Base-by-base conservation (phyloP, 1,139 yeast species). In the Scheffersomyces titani region DNA sequence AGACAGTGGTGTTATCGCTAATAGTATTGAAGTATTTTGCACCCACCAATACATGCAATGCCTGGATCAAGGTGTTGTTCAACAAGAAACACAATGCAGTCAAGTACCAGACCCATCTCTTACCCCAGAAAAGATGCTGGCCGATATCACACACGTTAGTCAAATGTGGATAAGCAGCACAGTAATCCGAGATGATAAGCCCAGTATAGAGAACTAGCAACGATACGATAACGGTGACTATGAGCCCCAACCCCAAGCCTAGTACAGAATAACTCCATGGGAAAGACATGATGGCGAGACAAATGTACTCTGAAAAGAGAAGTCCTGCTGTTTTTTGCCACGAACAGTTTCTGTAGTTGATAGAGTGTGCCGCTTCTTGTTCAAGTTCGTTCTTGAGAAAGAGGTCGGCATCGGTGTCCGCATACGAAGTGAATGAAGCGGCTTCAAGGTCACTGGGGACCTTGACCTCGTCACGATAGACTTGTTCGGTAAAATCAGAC, bases 201-300 rank as follows among this genome's bases (percentile, higher is more conserved):
- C 88, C 87, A 1, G 89, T 85, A 69, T 85, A 85, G 47, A 83
- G 70, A 46, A 82, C 84, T 6, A 83, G 77, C 19, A 78, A 61
- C 2, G 88, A 77, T 5, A 85, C 84, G 53, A 79, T 78, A 1
- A 77, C 76, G 0, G 89, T 85, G 54, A 85, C 67, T 45, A 85
- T 81, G 22, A 85, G 69, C 0, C 89, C 89, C 1, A 88, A 87
- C 1, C 85, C 81, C 22, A 85, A 68, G 0, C 89, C 89, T 44
- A 85, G 70, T 2, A 84, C 85, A 1, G 87, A 82, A 64, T 82
- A 85, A 6, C 88, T 81, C 87, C 88, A 83, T 0, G 89, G 89
- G 65, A 85, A 85, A 19, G 87, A 82, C 83, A 85, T 78, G 58
- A 84, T 84, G 11, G 89, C 89, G 59, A 85, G 73, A 63, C 88